These are phyloP conservation scores for Aureobasidium uvarum DNA, from an alignment of 2,329 filamentous ascomycete genomes.

Conservation along the genomic window DNA sequence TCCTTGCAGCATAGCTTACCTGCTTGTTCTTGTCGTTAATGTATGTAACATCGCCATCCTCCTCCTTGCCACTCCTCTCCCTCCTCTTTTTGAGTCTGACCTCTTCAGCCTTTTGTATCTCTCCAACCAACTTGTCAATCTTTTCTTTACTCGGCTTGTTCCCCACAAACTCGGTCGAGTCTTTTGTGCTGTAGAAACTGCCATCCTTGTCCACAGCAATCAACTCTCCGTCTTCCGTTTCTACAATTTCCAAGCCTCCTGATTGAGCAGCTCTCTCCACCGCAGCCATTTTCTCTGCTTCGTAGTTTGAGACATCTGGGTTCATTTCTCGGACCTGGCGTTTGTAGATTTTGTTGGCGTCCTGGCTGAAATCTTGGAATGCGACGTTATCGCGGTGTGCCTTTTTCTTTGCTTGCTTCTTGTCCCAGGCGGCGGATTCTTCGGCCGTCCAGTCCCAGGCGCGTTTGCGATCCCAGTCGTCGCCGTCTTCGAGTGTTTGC, in stretches of 20 bases:
- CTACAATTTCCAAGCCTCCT: conserved; percentile 86
- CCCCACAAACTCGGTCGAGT: conserved; percentile 75
- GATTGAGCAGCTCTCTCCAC: conserved; percentile 80
- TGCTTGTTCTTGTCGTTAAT: conserved; percentile 99
- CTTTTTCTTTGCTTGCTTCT: conserved; percentile 80
- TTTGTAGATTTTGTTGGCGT: conserved; percentile 92
- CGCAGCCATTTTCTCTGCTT: conserved; percentile 77
- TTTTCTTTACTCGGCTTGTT: conserved; percentile 85
- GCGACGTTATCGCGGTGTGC: conserved; percentile 78
- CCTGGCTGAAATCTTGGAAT: conserved; percentile 84
- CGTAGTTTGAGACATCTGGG: conserved; percentile 79
- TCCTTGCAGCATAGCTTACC: conserved; percentile 3
- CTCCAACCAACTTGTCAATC: conserved; percentile 81
- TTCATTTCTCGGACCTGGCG: conserved; percentile 76
- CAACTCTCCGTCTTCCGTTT: conserved; percentile 91
- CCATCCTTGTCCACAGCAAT: conserved; percentile 92
- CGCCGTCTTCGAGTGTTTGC: conserved; percentile 77
- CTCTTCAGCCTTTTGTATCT: conserved; percentile 86
- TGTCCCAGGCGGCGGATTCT: conserved; percentile 92
- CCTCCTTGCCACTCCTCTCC: conserved; percentile 72
- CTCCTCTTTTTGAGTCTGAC: conserved; percentile 79
- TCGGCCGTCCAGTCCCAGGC: conserved; percentile 99
- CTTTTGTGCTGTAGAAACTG: conserved; percentile 83
- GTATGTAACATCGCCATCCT: conserved; percentile 90
- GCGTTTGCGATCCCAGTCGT: conserved; percentile 95